Conservation (phyloP, 192 early-diverging fungal genomes). For the Coemansia sp. region DNA sequence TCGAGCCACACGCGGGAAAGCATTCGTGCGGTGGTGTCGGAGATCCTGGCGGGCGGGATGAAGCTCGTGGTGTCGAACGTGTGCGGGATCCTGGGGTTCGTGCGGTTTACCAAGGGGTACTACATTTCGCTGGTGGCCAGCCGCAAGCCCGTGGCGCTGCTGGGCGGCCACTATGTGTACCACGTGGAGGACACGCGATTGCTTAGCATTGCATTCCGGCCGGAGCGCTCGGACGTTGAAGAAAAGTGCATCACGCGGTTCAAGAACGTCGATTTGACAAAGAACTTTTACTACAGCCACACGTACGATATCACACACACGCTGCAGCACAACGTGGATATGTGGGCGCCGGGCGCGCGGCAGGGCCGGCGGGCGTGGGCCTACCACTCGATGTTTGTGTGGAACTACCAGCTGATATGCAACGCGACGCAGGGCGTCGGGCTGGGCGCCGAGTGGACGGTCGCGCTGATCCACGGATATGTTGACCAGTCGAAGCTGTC, state of each 20-base stretch:
- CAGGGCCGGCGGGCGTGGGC: background rate
- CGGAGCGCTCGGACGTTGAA: constrained; percentile 76
- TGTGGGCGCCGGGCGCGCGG: background rate
- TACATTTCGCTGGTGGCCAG: constrained; percentile 88
- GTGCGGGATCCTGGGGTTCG: constrained; percentile 63
- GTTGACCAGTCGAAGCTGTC: constrained; percentile 96
- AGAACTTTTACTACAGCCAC: constrained; percentile 97
- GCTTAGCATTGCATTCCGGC: constrained; percentile 67
- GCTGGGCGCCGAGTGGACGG: constrained; percentile 40
- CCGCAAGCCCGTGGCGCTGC: constrained; percentile 78
- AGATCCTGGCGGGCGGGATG: constrained; percentile 70
- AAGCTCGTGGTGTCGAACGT: constrained; percentile 22
- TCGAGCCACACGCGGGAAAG: constrained; percentile 74
- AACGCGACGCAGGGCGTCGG: constrained; percentile 38
- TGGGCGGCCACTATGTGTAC: constrained; percentile 95
- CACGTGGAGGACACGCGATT: constrained; percentile 90
- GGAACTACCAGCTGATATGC: constrained; percentile 78
- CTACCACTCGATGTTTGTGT: constrained; percentile 91
- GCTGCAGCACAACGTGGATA: constrained; percentile 73
- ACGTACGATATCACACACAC: constrained; percentile 94
- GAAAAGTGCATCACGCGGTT: constrained; percentile 79
- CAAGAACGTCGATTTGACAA: constrained; percentile 86
- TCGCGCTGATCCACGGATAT: constrained; percentile 84
- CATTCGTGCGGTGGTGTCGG: constrained; percentile 69
- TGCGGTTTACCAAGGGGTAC: constrained; percentile 88